Evolutionary conservation across 441 rosid genomes (phyloP), one percentile per base, ranked within the genome.

Genomic region (Gossypium trilobum): DNA sequence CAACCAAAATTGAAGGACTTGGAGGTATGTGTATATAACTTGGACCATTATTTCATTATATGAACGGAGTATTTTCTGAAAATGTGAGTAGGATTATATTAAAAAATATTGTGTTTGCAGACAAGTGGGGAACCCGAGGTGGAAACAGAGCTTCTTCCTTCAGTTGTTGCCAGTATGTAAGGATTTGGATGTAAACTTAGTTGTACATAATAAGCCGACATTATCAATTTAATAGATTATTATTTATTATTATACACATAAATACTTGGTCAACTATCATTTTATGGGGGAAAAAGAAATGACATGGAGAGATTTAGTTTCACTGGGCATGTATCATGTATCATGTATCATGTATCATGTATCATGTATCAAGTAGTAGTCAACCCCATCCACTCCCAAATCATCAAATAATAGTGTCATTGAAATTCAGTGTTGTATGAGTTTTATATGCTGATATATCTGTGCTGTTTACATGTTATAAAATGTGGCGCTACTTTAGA

Each of bases 121-220:
- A 66, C 82, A 25, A 78, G 72, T 8, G 79, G 5, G 11, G 95
- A 82, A 14, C 73, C 80, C 0, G 97, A 92, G 65, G 87, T 73
- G 77, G 99, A 91, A 63, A 68, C 86, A 0, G 96, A 93, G 85
- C 78, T 58, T 22, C 62, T 91, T 33, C 85, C 93, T 5, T 85
- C 93, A 19, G 87, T 89, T 65, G 95, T 91, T 67, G 98, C 91
- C 76, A 89, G 91, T 83, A 89, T 94, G 93, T 94, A 39, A 52
- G 48, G 48, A 56, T 70, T 55, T 79, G 77, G 76, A 73, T 78
- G 81, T 80, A 57, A 75, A 77, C 25, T 46, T 46, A 54, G 50
- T 50, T 90, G 92, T 85, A 85, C 83, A 87, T 82, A 85, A 74
- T 68, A 55, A 39, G n/a, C 7, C 36, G 67, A 52, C 23, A 52